Percentiles rank a stretch among this genome's conserved stretches.
phyloP scores from a whole-genome alignment of 164 flowering plant species.

The Platanus orientalis region DNA sequence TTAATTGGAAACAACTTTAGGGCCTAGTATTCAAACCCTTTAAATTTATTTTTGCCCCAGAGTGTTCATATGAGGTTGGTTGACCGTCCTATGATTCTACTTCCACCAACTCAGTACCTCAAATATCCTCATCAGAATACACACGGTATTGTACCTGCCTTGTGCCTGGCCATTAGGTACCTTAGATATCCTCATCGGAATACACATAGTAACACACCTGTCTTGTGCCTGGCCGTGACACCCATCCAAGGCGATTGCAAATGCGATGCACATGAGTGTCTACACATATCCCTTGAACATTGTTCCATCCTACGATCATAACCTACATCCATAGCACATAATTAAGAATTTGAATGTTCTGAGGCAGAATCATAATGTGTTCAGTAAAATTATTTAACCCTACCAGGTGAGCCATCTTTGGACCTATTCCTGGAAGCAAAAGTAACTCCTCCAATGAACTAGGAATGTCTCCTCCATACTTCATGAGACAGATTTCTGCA shows the following conservation, averaged over 20 bases:
- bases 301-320: slow-evolving; percentile 86
- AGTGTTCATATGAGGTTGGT: too few relatives aligned
- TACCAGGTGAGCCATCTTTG: slow-evolving; percentile 99
- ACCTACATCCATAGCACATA: slow-evolving; percentile 49
- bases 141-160: too few relatives aligned
- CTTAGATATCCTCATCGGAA: background rate
- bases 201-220: too few relatives aligned
- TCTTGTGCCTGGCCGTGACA: slow-evolving; percentile 56
- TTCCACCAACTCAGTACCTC: too few relatives aligned
- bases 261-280: slow-evolving; percentile 99
- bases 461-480: slow-evolving; percentile 94
- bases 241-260: slow-evolving; percentile 96
- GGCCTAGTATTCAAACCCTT: too few relatives aligned
- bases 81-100: too few relatives aligned
- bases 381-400: slow-evolving; percentile 5
- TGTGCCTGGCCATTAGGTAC: background rate
- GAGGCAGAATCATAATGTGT: background rate
- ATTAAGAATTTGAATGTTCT: background rate
- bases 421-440: slow-evolving; percentile 92
- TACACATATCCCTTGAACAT: slow-evolving; percentile 98
- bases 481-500: slow-evolving; percentile 69
- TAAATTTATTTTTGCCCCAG: too few relatives aligned
- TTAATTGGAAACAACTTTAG: too few relatives aligned
- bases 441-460: slow-evolving; percentile 79
- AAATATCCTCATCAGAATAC: too few relatives aligned